phyloP scores from a whole-genome alignment of 2,329 filamentous ascomycete genomes.

The Claviceps quebecensis region DNA sequence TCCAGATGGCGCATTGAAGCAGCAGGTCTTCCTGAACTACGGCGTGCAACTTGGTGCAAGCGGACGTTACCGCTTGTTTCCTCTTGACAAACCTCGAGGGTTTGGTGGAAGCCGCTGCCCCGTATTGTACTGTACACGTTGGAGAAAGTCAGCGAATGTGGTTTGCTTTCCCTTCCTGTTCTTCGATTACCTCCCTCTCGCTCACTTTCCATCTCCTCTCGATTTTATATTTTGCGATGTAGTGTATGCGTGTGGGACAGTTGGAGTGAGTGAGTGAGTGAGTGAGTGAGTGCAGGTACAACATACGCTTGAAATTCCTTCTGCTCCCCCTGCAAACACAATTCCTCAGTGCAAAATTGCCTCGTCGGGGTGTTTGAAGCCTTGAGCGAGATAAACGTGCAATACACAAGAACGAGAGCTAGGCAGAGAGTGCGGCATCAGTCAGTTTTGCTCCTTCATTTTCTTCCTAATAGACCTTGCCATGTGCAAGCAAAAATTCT shows the following conservation, averaged over 20 bases:
- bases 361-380: conserved; percentile 31
- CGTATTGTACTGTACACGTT: neutral
- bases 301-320: conserved; percentile 43
- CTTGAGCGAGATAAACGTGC: conserved; percentile 43
- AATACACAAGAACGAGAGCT: conserved; percentile 37
- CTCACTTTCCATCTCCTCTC: too few species aligned
- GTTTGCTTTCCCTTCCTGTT: too few species aligned
- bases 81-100: conserved; percentile 40
- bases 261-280: too few species aligned
- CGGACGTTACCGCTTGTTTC: conserved; percentile 31
- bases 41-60: conserved; percentile 43
- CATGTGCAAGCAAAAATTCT: too few species aligned
- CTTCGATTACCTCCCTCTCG: too few species aligned
- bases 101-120: conserved; percentile 41
- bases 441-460: neutral
- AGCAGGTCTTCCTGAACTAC: conserved; percentile 41
- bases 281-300: too few species aligned
- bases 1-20: conserved; percentile 45
- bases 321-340: conserved; percentile 32
- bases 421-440: too few species aligned
- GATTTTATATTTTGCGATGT: too few species aligned
- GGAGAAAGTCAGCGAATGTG: too few species aligned
- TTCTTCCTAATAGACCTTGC: neutral
- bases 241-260: too few species aligned
- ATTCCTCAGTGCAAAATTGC: conserved; percentile 31